Evolutionary conservation across 371 early-diverging fungal species (phyloP).

Genomic region (Apophysomyces ossiformis): DNA sequence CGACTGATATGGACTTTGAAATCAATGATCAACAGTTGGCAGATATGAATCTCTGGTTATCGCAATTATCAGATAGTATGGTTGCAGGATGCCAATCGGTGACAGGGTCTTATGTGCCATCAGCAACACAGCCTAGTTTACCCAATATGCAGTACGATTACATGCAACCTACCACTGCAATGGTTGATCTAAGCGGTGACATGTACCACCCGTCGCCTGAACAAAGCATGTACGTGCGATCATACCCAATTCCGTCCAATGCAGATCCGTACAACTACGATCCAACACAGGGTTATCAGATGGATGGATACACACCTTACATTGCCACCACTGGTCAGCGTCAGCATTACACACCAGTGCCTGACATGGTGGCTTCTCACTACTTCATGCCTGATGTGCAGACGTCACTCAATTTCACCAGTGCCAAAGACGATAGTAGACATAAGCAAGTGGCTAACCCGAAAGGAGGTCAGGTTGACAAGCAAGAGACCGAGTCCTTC

Average conservation of each 20-base stretch:
- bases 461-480: constrained; percentile 6
- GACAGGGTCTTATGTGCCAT: not conserved
- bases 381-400: constrained; percentile 14
- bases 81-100: constrained; percentile 25
- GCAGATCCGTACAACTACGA: not conserved
- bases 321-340: constrained; percentile 7
- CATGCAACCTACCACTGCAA: not conserved
- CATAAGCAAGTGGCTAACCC: constrained; percentile 10
- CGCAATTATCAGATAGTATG: constrained; percentile 25
- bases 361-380: constrained; percentile 12
- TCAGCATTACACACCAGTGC: constrained; percentile 13
- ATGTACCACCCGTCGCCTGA: not conserved
- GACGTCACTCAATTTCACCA: constrained; percentile 12
- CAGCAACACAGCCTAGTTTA: not conserved
- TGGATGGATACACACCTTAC: not conserved
- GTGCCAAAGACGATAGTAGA: constrained; percentile 3
- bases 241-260: not conserved
- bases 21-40: constrained; percentile 41
- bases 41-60: constrained; percentile 47
- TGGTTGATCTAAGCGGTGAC: not conserved
- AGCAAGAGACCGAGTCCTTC: constrained; percentile 6
- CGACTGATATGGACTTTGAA: constrained; percentile 32
- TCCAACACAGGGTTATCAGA: not conserved
- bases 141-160: not conserved
- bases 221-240: constrained; percentile 6